Base-by-base conservation (phyloP, 805 yeast genomes). In the Pichia pseudocactophila region DNA sequence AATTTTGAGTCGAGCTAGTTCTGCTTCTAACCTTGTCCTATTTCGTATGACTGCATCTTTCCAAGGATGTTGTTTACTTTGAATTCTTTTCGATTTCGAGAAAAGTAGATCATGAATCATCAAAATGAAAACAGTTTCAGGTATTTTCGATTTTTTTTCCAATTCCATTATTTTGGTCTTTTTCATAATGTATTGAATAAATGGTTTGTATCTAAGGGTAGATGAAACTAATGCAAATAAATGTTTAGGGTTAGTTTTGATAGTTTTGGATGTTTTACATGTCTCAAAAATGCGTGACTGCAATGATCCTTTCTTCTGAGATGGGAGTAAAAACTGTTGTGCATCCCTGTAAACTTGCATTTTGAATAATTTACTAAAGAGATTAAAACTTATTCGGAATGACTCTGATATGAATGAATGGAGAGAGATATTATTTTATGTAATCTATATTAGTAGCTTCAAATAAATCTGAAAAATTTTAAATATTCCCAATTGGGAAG, bases 1-100 rank as follows among this genome's bases (percentile, higher is more conserved):
- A 51, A 92, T 57, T 55, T 86, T 85, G 55, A 87, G 65, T 55
- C 83, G 85, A 18, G 77, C 82, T 44, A 83, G 67, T 57, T 92
- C 97, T 2, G 94, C 89, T 44, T 77, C 78, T 39, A 90, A 65
- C 51, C 97, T 68, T 0, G 95, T 80, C 59, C 83, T 85, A 58
- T 88, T 82, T 45, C 77, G 71, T 43, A 92, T 64, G 4, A 92
- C 69, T 11, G 84, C 82, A 38, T 84, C 92, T 56, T 92, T 92
- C 44, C 87, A 70, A 0, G 90, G 84, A 47, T 82, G 87, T 54
- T 88, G 89, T 7, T 94, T 94, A 70, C 87, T 81, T 57, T 87
- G 94, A 45, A 90, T 82, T 47, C 96, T 66, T 10, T 94, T 92
- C 22, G 77, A 70, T 49, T 78, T 74, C 6, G 90, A 73, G 44